Conservation (phyloP, 192 early-diverging fungal species). For the Linnemannia hyalina region DNA sequence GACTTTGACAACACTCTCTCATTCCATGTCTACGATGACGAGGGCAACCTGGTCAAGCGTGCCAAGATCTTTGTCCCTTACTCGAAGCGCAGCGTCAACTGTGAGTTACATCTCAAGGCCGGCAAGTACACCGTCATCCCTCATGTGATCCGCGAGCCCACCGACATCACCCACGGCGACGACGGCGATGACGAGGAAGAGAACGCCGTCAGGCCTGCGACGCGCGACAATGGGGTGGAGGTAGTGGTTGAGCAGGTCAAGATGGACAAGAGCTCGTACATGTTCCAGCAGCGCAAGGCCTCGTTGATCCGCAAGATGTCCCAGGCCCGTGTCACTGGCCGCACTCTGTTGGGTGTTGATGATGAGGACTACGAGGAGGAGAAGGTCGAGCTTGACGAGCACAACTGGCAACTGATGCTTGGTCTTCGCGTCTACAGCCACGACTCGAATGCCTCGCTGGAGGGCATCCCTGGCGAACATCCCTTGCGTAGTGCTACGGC, state of each 20-base stretch:
- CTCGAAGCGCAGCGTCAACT: constrained; percentile 48
- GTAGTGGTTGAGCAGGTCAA: constrained; percentile 43
- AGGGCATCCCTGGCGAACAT: constrained; percentile 24
- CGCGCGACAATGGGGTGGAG: constrained; percentile 29
- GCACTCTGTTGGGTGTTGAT: constrained; percentile 45
- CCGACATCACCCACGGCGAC: constrained; percentile 15
- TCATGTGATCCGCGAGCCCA: constrained; percentile 42
- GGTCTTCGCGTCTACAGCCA: constrained; percentile 56
- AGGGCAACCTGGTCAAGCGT: constrained; percentile 39
- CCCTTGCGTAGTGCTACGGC: background rate
- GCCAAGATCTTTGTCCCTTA: constrained; percentile 44
- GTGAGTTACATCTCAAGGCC: constrained; percentile 41
- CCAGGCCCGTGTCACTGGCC: constrained; percentile 35
- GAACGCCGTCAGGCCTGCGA: constrained; percentile 35
- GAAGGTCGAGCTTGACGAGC: constrained; percentile 18
- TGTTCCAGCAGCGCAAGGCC: constrained; percentile 51
- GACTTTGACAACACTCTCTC: constrained; percentile 43
- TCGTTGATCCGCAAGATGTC: constrained; percentile 39
- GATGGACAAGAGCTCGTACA: constrained; percentile 54
- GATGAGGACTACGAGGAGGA: constrained; percentile 52
- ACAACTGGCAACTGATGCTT: constrained; percentile 51
- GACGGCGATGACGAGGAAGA: constrained; percentile 7
- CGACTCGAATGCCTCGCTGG: constrained; percentile 19
- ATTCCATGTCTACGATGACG: constrained; percentile 38
- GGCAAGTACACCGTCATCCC: constrained; percentile 52